Conservation (phyloP, 495 filamentous ascomycete species). For the Aspergillus haitiensis region DNA sequence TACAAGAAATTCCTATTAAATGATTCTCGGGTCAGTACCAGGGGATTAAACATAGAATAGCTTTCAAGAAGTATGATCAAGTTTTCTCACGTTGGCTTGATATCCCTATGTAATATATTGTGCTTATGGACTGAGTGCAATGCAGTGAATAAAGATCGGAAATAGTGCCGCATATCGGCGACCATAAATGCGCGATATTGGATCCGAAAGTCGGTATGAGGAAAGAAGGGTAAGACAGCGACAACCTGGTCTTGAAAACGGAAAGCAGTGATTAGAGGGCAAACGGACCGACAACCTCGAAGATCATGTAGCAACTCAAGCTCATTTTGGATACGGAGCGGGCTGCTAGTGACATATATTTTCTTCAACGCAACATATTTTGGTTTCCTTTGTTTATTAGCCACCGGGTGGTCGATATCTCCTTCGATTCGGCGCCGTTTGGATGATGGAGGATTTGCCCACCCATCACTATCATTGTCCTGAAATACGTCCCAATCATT, state of each 20-base stretch:
- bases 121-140: constrained; percentile 78
- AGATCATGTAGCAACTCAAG: constrained; percentile 94
- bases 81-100: constrained; percentile 82
- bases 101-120: constrained; percentile 90
- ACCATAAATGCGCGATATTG: constrained; percentile 89
- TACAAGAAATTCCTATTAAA: constrained; percentile 81
- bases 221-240: constrained; percentile 91
- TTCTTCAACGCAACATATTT: constrained; percentile 97
- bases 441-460: constrained; percentile 56
- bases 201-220: constrained; percentile 91
- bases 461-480: constrained; percentile 61
- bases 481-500: constrained; percentile 79
- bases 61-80: not conserved
- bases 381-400: constrained; percentile 44
- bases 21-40: constrained; percentile 19
- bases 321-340: constrained; percentile 91
- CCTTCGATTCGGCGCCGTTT: constrained; percentile 46
- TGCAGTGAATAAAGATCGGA: constrained; percentile 83
- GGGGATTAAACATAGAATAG: not conserved
- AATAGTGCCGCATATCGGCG: constrained; percentile 82
- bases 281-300: constrained; percentile 76
- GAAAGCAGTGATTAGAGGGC: constrained; percentile 95
- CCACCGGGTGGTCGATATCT: constrained; percentile 27
- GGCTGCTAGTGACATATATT: constrained; percentile 96
- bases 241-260: constrained; percentile 91